Conservation (phyloP, 2,329 filamentous ascomycete species). For the Trichoderma aggressivum region DNA sequence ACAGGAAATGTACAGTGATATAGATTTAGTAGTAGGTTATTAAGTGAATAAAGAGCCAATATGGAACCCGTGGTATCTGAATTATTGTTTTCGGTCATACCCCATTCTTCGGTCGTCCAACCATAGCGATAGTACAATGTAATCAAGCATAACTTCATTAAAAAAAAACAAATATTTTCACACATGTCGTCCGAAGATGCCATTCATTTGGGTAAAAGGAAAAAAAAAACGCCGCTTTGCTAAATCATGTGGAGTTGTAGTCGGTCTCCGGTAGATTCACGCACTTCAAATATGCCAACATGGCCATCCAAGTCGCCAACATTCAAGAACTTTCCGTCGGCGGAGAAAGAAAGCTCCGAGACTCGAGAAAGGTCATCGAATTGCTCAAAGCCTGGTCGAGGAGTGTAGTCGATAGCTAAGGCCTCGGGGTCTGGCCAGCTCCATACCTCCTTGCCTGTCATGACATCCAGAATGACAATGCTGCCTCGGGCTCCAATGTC, state of each 20-base stretch:
- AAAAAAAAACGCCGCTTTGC: background rate
- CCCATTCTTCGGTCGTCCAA: background rate
- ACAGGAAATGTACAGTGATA: background rate
- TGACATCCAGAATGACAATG: conserved; percentile 38
- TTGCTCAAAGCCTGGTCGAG: conserved; percentile 29
- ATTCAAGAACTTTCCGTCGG: conserved; percentile 36
- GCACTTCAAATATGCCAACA: conserved; percentile 37
- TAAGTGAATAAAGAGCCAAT: background rate
- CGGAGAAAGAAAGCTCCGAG: conserved; percentile 39
- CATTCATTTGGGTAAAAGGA: background rate
- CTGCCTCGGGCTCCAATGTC: conserved; percentile 33
- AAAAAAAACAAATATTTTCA: background rate
- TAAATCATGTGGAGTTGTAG: conserved; percentile 20
- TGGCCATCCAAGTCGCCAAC: conserved; percentile 35
- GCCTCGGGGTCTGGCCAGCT: conserved; percentile 36
- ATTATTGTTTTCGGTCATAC: conserved; percentile 1
- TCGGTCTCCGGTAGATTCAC: conserved; percentile 24
- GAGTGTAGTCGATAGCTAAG: conserved; percentile 25
- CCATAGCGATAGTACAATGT: background rate
- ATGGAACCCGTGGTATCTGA: conserved; percentile 13
- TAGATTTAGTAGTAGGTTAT: background rate
- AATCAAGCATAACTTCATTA: conserved; percentile 6
- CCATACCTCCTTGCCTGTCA: conserved; percentile 37
- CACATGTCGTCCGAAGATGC: background rate
- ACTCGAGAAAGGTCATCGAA: conserved; percentile 35